Conservation (phyloP, 495 filamentous ascomycete genomes). For the Xylona heveae region DNA sequence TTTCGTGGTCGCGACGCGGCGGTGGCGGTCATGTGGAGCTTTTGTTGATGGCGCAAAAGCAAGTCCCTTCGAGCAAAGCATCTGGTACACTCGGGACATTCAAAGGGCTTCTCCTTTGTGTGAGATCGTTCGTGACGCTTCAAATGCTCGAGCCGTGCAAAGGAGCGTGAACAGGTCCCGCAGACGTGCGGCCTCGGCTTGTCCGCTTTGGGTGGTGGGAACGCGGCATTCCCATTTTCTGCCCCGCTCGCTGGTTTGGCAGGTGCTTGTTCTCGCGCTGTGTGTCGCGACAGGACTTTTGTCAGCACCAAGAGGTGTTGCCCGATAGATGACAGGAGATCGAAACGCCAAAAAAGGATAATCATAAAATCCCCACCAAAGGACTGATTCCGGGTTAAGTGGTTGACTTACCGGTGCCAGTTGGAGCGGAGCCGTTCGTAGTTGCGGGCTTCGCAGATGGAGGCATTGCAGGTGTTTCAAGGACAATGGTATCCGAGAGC, state of each 20-base stretch:
- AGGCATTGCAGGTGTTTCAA: conserved; percentile 2
- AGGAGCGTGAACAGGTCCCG: conserved; percentile 78
- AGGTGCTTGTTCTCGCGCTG: not conserved
- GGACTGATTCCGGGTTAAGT: conserved; percentile 1
- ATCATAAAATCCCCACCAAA: too few species aligned
- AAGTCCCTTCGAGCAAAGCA: conserved; percentile 93
- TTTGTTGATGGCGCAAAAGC: conserved; percentile 90
- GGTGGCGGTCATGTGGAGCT: conserved; percentile 90
- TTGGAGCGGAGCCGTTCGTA: not conserved
- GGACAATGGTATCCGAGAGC: conserved; percentile 2
- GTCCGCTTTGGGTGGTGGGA: conserved; percentile 80
- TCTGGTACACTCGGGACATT: conserved; percentile 83
- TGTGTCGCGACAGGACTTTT: not conserved
- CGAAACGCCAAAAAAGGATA: too few species aligned
- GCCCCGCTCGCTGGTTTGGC: not conserved
- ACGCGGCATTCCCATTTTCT: conserved; percentile 14
- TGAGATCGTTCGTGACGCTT: conserved; percentile 97
- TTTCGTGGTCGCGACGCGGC: conserved; percentile 74
- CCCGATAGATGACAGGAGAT: too few species aligned
- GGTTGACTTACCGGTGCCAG: conserved; percentile 1
- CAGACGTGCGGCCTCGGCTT: conserved; percentile 94
- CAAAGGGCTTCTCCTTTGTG: conserved; percentile 98
- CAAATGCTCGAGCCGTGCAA: conserved; percentile 87
- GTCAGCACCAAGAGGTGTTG: not conserved
- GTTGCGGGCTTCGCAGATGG: conserved; percentile 2